Conservation (phyloP, 2,329 filamentous ascomycete genomes). For the Penicillium sp. region DNA sequence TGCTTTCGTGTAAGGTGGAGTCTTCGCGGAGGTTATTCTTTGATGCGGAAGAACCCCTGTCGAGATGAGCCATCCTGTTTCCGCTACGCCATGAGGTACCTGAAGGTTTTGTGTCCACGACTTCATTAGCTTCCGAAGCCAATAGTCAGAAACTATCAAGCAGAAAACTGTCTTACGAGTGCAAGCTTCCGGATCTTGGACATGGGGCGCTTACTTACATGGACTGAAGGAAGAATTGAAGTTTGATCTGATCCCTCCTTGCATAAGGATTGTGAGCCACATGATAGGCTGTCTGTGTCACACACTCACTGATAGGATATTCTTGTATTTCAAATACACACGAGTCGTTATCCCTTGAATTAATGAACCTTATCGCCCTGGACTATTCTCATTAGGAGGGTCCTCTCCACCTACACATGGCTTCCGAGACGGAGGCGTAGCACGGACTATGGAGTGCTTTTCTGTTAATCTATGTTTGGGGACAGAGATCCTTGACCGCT, state of each 20-base stretch:
- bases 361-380: not conserved
- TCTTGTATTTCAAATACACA: not conserved
- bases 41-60: not conserved
- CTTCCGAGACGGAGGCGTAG: not conserved
- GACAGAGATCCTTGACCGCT: not conserved
- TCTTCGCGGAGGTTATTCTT: not conserved
- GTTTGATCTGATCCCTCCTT: not conserved
- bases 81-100: not conserved
- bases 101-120: not conserved
- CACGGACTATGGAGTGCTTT: too few relatives aligned
- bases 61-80: not conserved
- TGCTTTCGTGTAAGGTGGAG: not conserved
- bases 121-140: not conserved
- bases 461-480: too few relatives aligned
- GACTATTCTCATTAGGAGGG: not conserved
- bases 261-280: not conserved
- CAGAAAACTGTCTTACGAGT: not conserved
- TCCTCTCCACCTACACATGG: too few relatives aligned
- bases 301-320: not conserved
- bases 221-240: not conserved
- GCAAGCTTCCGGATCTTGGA: not conserved
- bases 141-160: not conserved
- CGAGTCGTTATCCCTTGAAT: not conserved
- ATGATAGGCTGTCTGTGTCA: not conserved
- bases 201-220: not conserved